Base-by-base conservation (phyloP, 345 rosid genomes). In the Boechera retrofracta region DNA sequence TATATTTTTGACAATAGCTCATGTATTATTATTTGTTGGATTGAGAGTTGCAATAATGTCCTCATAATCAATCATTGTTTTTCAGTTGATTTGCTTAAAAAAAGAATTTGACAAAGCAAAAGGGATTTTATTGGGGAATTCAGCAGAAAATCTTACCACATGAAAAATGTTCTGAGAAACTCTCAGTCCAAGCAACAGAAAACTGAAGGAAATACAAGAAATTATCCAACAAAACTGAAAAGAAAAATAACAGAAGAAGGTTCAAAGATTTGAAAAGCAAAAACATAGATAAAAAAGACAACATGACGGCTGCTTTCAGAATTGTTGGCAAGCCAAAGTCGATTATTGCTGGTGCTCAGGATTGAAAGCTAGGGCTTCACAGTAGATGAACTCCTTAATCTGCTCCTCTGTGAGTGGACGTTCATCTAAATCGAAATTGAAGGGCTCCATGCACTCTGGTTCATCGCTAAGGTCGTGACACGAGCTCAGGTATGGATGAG, bases 281-380 rank as follows among this genome's bases (percentile, higher is more conserved):
- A 44, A 41, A 41, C 44, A 39, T 12, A 13, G 15, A 11, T 44
- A 11, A 16, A 44, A 44, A 44, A 12, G 21, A 15, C 7, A 6
- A 47, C 51, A 47, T 47, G 51, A 47, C 4, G 38, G 32, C 5
- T 29, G 21, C 8, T 54, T 38, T 1, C 29, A 24, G 51, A 35
- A n/a, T 16, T 61, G 57, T 39, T 36, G 21, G 36, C 29, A 68
- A 13, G 61, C 55, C 57, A 69, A 57, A 52, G 24, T 18, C 45
- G 54, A 12, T n/a, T 21, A 11, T 36, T 28, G 83, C 58, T 80
- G 87, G 65, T 83, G 85, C 64, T 86, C 91, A 4, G 95, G 93
- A 71, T 88, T 94, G 86, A 92, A 92, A 35, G 91, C 97, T 60
- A 92, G 87, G 13, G 90, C 92, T 85, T 92, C 97, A 71, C 81